These are phyloP conservation scores for Dioscorea dumetorum DNA, from an alignment of 106 monocot species.

Conservation along the genomic window DNA sequence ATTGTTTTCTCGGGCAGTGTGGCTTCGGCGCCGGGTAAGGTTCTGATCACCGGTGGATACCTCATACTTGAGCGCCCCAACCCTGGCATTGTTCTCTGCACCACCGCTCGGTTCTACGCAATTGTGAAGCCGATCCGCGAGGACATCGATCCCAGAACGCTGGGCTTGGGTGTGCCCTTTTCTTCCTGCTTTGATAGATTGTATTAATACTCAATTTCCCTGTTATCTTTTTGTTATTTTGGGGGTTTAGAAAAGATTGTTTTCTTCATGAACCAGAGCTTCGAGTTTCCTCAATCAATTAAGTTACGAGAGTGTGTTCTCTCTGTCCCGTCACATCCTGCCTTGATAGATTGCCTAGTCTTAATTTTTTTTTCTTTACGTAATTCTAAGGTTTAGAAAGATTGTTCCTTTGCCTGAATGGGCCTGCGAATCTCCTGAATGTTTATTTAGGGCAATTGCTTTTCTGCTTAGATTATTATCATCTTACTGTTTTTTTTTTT, in stretches of 20 bases:
- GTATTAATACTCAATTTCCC: background rate
- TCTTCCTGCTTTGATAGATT: background rate
- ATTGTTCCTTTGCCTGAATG: no score
- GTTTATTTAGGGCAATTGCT: no score
- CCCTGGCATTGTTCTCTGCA: constrained; percentile 80
- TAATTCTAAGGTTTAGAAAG: background rate
- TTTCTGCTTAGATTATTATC: no score
- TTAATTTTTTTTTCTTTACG: constrained; percentile 1
- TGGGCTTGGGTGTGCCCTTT: constrained; percentile 77
- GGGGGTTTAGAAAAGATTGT: no score
- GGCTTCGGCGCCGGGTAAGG: constrained; percentile 97
- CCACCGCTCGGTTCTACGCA: constrained; percentile 84
- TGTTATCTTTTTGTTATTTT: constrained; percentile 1
- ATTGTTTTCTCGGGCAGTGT: constrained; percentile 36
- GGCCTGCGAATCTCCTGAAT: no score
- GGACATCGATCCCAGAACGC: constrained; percentile 54
- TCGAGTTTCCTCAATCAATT: no score
- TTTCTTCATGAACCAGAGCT: no score
- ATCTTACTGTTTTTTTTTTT: no score
- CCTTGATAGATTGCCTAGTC: background rate
- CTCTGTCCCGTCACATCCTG: constrained; percentile 2
- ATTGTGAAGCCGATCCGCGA: constrained; percentile 72
- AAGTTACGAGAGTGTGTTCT: no score
- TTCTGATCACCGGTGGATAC: constrained; percentile 88
- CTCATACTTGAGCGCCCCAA: constrained; percentile 87